phyloP scores from a whole-genome alignment of 202 grass and related monocot species.

The Cymbopogon flexuosus region DNA sequence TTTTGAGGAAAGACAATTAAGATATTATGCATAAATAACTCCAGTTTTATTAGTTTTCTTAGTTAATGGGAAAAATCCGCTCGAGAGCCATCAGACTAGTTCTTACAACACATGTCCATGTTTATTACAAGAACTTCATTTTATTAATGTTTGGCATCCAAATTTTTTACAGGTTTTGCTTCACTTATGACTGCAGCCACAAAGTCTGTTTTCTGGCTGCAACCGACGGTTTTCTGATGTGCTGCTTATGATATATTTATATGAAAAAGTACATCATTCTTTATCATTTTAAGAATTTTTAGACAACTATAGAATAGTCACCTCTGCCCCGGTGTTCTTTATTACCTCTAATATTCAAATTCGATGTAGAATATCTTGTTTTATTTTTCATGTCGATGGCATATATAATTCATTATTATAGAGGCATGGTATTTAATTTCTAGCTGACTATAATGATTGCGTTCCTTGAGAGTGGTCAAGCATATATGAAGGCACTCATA shows the following conservation, averaged over 20 bases:
- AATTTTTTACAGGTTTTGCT: not conserved
- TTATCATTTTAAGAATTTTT: too few species aligned
- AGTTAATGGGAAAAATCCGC: not conserved
- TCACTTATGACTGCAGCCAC: not conserved
- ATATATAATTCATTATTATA: too few species aligned
- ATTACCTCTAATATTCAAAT: too few species aligned
- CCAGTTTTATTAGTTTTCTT: not conserved
- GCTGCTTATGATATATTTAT: too few species aligned
- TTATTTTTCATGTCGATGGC: too few species aligned
- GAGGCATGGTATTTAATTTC: not conserved
- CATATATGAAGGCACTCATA: not conserved
- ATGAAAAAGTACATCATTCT: too few species aligned
- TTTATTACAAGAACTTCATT: not conserved
- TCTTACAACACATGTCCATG: not conserved
- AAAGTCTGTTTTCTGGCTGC: too few species aligned
- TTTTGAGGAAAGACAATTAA: too few species aligned
- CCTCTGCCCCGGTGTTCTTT: too few species aligned
- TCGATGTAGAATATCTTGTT: too few species aligned
- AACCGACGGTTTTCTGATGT: not conserved
- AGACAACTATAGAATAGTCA: too few species aligned
- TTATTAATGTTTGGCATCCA: not conserved
- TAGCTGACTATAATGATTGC: not conserved
- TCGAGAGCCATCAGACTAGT: not conserved
- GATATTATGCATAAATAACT: not conserved
- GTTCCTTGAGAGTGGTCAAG: not conserved